A percentile compares a stretch with the other conserved stretches of the same genome.
Conservation (phyloP, 2,329 filamentous ascomycete species). For the Aspergillus quadrilineatus region DNA sequence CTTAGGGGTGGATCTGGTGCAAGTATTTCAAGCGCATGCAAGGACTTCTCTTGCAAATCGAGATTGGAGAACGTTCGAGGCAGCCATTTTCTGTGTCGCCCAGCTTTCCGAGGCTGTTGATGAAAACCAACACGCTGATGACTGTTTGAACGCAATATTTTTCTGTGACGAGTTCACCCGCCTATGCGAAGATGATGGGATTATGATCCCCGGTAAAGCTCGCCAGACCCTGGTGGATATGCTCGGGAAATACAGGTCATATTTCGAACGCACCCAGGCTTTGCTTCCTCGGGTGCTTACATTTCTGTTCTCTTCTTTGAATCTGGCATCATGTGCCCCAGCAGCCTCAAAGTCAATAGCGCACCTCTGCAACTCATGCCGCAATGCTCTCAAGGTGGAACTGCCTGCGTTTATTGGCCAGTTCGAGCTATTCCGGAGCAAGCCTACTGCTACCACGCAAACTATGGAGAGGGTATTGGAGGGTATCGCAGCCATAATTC, state of each 20-base stretch:
- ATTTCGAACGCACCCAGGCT: constrained; percentile 44
- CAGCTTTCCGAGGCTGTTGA: constrained; percentile 47
- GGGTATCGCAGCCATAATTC: constrained; percentile 47
- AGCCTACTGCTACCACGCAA: constrained; percentile 35
- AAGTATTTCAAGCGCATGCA: constrained; percentile 42
- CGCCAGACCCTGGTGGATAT: constrained; percentile 45
- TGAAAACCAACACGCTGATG: constrained; percentile 44
- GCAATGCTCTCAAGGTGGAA: constrained; percentile 40
- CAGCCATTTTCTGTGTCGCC: constrained; percentile 44
- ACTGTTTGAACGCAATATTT: constrained; percentile 43
- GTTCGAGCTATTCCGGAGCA: constrained; percentile 40
- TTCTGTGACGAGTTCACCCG: constrained; percentile 36
- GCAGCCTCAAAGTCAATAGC: constrained; percentile 46
- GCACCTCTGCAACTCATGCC: constrained; percentile 45
- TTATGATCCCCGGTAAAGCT: constrained; percentile 36
- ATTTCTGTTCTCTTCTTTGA: constrained; percentile 47
- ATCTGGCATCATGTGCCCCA: constrained; percentile 41
- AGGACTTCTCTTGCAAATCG: constrained; percentile 31
- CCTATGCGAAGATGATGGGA: constrained; percentile 33
- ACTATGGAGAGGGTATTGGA: constrained; percentile 46
- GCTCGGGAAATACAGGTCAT: constrained; percentile 45
- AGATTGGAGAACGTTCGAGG: constrained; percentile 47
- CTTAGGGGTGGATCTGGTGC: constrained; percentile 43
- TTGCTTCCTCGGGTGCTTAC: constrained; percentile 43
- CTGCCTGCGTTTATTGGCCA: constrained; percentile 45